Evolutionary conservation across 306 rosid genomes (phyloP).

Genomic region (Alnus rubra): DNA sequence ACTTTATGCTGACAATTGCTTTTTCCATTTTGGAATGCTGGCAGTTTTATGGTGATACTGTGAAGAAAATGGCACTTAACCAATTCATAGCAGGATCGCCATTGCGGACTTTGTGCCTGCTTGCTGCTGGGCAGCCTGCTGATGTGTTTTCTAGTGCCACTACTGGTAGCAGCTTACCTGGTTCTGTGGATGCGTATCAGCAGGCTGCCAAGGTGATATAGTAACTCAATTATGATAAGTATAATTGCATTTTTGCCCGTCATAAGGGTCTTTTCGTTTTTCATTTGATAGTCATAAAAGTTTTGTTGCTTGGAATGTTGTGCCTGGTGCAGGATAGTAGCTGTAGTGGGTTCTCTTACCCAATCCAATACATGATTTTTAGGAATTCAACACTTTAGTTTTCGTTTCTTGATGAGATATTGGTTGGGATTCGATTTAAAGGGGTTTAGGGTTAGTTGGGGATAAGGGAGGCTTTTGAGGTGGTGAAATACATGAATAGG

Average conservation of each 20-base stretch:
- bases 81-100: constrained; percentile 88
- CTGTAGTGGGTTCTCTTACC: neutral
- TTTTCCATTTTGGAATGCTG: constrained; percentile 17
- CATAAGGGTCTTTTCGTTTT: neutral
- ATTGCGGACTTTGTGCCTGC: constrained; percentile 86
- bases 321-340: neutral
- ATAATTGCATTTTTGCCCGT: neutral
- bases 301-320: neutral
- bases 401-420: neutral
- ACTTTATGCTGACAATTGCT: neutral
- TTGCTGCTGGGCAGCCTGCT: constrained; percentile 91
- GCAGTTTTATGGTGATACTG: constrained; percentile 85
- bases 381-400: neutral
- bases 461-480: neutral
- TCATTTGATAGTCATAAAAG: neutral
- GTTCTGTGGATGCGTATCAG: constrained; percentile 41
- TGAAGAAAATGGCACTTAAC: constrained; percentile 84
- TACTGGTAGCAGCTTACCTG: constrained; percentile 35
- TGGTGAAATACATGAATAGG: too few species aligned
- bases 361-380: neutral
- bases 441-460: neutral
- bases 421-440: neutral
- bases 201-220: constrained; percentile 68
- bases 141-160: constrained; percentile 70
- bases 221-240: neutral